Evolutionary conservation across 2,329 filamentous ascomycete species (phyloP).

Genomic region (Ciborinia camelliae): DNA sequence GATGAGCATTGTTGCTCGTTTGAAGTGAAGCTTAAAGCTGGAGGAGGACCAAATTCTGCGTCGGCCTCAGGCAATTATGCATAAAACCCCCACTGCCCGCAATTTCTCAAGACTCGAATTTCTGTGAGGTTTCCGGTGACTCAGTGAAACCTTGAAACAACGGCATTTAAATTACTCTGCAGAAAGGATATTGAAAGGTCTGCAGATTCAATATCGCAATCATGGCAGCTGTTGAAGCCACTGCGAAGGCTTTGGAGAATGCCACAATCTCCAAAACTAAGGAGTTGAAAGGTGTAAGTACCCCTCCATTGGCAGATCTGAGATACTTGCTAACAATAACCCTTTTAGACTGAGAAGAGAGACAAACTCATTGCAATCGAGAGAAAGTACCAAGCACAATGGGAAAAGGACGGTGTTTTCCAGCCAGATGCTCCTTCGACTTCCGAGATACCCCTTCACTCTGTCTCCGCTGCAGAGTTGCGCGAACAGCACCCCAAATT

Average conservation of each 20-base stretch:
- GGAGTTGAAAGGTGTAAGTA: constrained; percentile 55
- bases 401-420: constrained; percentile 76
- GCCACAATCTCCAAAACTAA: constrained; percentile 57
- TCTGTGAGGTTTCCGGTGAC: constrained; percentile 22
- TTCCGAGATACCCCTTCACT: constrained; percentile 70
- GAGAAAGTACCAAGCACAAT: constrained; percentile 88
- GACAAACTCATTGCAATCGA: constrained; percentile 78
- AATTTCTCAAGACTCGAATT: constrained; percentile 20
- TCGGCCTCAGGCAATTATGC: constrained; percentile 21
- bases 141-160: constrained; percentile 19
- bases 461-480: constrained; percentile 69
- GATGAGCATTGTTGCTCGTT: constrained; percentile 24
- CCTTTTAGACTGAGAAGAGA: constrained; percentile 72
- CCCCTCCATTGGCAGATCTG: constrained; percentile 23
- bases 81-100: constrained; percentile 22
- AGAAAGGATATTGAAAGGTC: constrained; percentile 16
- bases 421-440: constrained; percentile 79
- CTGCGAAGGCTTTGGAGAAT: constrained; percentile 48
- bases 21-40: background rate
- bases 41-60: background rate
- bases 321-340: constrained; percentile 28
- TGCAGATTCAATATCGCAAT: constrained; percentile 29
- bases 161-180: constrained; percentile 1
- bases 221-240: constrained; percentile 44
- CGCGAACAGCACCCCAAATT: constrained; percentile 85